Percentiles rank a stretch among this genome's conserved stretches.
Conservation (phyloP, 441 rosid species). For the Erysimum cheiri region DNA sequence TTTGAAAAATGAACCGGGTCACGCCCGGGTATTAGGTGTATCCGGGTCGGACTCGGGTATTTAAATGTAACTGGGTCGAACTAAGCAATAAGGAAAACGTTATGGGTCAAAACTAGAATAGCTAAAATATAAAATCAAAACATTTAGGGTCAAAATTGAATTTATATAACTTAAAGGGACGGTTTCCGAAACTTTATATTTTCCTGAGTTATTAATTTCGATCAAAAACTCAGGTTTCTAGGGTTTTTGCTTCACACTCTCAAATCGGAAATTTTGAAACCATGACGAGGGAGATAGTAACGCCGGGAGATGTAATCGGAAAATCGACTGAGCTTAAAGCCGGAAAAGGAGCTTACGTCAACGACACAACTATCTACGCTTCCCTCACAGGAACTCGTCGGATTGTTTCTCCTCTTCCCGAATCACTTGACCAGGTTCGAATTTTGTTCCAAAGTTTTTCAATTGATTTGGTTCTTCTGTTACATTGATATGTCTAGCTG, state of each 20-base stretch:
- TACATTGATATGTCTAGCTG: neutral
- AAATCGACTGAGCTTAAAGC: constrained; percentile 63
- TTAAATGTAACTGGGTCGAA: too few species aligned
- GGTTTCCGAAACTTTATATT: neutral
- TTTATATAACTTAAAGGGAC: constrained; percentile 20
- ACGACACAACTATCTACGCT: constrained; percentile 70
- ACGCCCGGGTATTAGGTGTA: neutral
- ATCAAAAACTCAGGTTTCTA: constrained; percentile 17
- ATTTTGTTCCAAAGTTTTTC: too few species aligned
- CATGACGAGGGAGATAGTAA: constrained; percentile 55
- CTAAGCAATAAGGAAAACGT: too few species aligned
- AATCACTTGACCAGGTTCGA: constrained; percentile 71
- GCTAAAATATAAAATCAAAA: neutral
- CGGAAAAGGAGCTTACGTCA: constrained; percentile 76
- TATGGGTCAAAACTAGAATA: constrained; percentile 7
- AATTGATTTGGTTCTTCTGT: neutral
- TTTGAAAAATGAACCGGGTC: constrained; percentile 27
- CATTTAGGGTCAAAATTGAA: neutral
- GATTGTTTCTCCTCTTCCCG: constrained; percentile 56
- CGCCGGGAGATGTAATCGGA: constrained; percentile 86
- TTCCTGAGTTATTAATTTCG: too few species aligned
- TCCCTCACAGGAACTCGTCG: constrained; percentile 74
- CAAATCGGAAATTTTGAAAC: constrained; percentile 9
- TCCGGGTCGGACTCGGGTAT: neutral
- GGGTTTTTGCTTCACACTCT: constrained; percentile 21